phyloP scores from a whole-genome alignment of 139 green algal species.

The Chloropicon primus region DNA sequence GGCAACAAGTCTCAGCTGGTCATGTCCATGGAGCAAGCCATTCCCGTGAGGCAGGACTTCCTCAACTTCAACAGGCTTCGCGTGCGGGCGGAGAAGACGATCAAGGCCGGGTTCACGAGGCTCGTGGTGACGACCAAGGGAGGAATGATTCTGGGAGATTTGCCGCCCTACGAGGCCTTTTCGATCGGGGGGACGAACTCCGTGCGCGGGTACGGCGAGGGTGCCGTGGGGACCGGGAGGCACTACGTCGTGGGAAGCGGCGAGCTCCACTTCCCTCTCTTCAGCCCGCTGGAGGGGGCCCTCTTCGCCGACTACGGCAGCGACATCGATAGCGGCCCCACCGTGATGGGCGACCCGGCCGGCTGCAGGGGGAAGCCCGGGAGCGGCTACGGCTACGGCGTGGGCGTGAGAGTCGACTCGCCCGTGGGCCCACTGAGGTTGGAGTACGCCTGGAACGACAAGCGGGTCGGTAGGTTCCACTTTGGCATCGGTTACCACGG shows the following conservation, averaged over 20 bases:
- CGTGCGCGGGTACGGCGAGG: constrained; percentile 71
- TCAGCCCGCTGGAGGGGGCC: constrained; percentile 43
- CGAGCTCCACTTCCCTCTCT: constrained; percentile 67
- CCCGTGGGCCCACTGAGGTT: constrained; percentile 84
- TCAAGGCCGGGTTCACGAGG: neutral
- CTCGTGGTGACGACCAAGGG: constrained; percentile 17
- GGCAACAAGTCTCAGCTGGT: constrained; percentile 34
- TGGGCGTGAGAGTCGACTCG: constrained; percentile 69
- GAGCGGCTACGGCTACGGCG: constrained; percentile 70
- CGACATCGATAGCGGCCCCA: constrained; percentile 72
- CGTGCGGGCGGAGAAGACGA: constrained; percentile 38
- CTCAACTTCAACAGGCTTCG: constrained; percentile 64
- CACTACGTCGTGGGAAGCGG: constrained; percentile 59
- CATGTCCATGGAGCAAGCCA: constrained; percentile 48
- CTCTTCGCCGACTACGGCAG: constrained; percentile 82
- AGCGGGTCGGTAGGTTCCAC: constrained; percentile 64
- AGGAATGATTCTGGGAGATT: constrained; percentile 53
- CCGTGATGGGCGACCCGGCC: constrained; percentile 76
- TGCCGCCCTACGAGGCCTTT: constrained; percentile 95
- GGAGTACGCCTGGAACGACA: constrained; percentile 89
- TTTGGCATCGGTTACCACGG: constrained; percentile 67
- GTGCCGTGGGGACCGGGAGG: constrained; percentile 71
- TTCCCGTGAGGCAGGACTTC: constrained; percentile 58
- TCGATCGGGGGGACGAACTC: constrained; percentile 83
- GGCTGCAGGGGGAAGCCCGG: constrained; percentile 71